These are phyloP conservation scores for Rubus idaeus DNA, from an alignment of 306 rosid species.

Conservation along the genomic window DNA sequence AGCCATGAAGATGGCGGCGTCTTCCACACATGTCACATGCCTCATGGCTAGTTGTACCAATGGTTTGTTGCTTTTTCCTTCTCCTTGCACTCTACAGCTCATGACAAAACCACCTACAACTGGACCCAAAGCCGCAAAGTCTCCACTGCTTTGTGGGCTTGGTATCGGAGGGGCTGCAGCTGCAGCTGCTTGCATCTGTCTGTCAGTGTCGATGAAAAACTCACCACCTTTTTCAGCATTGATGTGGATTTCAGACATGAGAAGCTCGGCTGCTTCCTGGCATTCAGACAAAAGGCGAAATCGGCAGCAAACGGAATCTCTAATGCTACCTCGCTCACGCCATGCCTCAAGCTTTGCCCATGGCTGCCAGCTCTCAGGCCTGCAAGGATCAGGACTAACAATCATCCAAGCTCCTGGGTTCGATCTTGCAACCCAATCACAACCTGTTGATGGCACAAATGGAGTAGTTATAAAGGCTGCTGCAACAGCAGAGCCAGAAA, in stretches of 20 bases:
- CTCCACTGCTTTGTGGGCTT: conserved; percentile 92
- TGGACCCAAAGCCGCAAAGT: conserved; percentile 71
- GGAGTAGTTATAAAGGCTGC: conserved; percentile 99
- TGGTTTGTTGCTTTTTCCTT: conserved; percentile 79
- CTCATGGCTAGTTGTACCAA: conserved; percentile 81
- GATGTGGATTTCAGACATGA: conserved; percentile 71
- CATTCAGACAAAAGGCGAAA: conserved; percentile 77
- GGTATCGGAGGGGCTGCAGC: conserved; percentile 67
- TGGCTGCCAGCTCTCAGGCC: conserved; percentile 91
- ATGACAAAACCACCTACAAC: conserved; percentile 78
- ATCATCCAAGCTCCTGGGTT: conserved; percentile 97
- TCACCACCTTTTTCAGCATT: conserved; percentile 94
- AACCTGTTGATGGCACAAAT: conserved; percentile 94
- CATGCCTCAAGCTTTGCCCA: conserved; percentile 99
- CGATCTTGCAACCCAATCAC: conserved; percentile 92
- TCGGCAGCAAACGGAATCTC: conserved; percentile 73
- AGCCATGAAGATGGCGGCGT: conserved; percentile 95
- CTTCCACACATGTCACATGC: conserved; percentile 84
- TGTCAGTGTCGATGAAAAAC: conserved; percentile 79
- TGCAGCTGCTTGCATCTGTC: conserved; percentile 63
- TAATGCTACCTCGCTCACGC: conserved; percentile 76
- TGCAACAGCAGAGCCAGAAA: conserved; percentile 97
- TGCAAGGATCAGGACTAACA: conserved; percentile 68
- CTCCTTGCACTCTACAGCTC: conserved; percentile 90
- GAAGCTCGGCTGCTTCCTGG: conserved; percentile 70